Evolutionary conservation across 768 basidiomycete genomes (phyloP).

Genomic region (Boletus tomentosulus): DNA sequence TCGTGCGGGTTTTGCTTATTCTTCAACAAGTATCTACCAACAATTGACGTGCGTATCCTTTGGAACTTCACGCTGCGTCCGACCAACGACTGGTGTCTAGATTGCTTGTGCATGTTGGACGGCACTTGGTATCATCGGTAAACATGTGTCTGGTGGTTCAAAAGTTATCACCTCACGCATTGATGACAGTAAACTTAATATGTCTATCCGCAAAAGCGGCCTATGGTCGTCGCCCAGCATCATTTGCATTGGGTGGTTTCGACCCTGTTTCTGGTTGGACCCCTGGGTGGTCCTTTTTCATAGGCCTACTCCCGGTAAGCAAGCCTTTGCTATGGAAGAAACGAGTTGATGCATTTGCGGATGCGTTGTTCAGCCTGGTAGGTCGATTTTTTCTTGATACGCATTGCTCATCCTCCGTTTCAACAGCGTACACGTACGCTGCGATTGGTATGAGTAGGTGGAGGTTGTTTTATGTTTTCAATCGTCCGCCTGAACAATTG

Average conservation of each 20-base stretch:
- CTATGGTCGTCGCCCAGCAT: slow-evolving; percentile 47
- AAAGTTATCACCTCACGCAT: slow-evolving; percentile 10
- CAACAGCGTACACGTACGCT: slow-evolving; percentile 49
- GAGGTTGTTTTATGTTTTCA: not conserved
- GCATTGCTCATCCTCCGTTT: slow-evolving; percentile 14
- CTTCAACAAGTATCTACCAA: slow-evolving; percentile 47
- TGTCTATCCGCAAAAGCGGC: slow-evolving; percentile 55
- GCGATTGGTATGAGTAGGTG: slow-evolving; percentile 59
- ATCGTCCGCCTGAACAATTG: slow-evolving; percentile 1
- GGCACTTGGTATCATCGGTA: slow-evolving; percentile 50
- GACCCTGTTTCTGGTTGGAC: slow-evolving; percentile 67
- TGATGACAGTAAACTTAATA: slow-evolving; percentile 48
- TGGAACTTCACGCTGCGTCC: not conserved
- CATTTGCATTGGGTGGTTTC: slow-evolving; percentile 56
- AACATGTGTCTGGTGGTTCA: not conserved
- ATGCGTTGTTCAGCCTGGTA: slow-evolving; percentile 26
- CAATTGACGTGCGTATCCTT: slow-evolving; percentile 41
- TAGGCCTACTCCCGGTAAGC: slow-evolving; percentile 55
- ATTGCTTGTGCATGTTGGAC: slow-evolving; percentile 62
- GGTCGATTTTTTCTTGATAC: not conserved
- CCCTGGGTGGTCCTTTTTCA: slow-evolving; percentile 66
- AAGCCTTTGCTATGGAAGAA: not conserved
- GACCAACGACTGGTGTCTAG: slow-evolving; percentile 28
- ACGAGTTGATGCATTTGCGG: not conserved
- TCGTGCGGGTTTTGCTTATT: slow-evolving; percentile 52